Evolutionary conservation across 495 filamentous ascomycete species (phyloP), one percentile per base, ranked within the genome.

Genomic region (Penicillium manginii): DNA sequence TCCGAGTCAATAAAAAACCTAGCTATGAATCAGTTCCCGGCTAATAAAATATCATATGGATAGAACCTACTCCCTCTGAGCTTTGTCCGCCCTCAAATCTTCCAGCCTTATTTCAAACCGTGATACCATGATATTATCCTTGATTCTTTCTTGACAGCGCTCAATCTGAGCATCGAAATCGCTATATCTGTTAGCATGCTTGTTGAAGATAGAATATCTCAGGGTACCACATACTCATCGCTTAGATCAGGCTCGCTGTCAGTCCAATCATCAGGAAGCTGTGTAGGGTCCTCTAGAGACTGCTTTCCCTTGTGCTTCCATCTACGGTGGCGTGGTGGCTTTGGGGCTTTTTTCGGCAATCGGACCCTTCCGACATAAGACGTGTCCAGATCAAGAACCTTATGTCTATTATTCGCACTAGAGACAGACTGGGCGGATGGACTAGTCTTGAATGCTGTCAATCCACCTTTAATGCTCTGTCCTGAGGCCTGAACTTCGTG

Each of bases 131-230:
- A 52, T 51, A 40, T 58, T 58, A 12, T 51, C 55, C 12, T 43
- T 18, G 37, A 58, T 58, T 22, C 48, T 31, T n/a, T 52, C 48
- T 5, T 43, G n/a, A 23, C 48, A 58, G 45, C 48, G 14, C 39
- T 33, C 26, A 51, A 58, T 58, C 33, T 52, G 48, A 14, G n/a
- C 48, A 17, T 58, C 55, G 17, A 21, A 18, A 18, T 52, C 51
- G 18, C 51, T 54, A 42, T 4, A 43, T 10, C 17, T 5, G 8
- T 43, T 18, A 26, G 40, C 17, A 50, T 11, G 21, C 1, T 26
- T 29, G 15, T 22, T 23, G 3, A 49, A 9, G n/a, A 23, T 29
- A 29, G 26, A 29, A 29, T 29, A 14, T 49, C 21, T 9, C 4
- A 23, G 14, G 0, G 17, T 8, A 18, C 19, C 48, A 23, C 37